Base-by-base conservation (phyloP, 2,329 filamentous ascomycete genomes). In the Hymenoscyphus fructigenus region DNA sequence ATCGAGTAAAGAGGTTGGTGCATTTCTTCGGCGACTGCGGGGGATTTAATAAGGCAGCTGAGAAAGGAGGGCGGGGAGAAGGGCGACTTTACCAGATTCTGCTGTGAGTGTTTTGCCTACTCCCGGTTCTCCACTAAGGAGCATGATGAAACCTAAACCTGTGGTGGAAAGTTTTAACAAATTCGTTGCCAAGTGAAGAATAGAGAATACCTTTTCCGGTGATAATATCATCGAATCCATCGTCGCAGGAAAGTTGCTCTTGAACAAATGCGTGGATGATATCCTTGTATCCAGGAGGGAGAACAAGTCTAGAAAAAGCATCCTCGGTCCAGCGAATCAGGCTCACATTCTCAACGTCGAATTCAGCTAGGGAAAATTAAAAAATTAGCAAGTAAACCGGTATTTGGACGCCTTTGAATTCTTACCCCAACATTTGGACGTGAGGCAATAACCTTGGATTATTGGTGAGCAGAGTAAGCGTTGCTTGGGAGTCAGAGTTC, bases 21-120 rank as follows among this genome's bases (percentile, higher is more conserved):
- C n/a, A 75, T 75, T 28, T 72, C 73, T 10, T 72, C 73, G 0
- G 76, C 75, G 12, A 78, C 67, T 68, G 34, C 20, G 15, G 14
- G 81, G 0, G 87, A 84, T 17, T 63, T 88, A 3, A 85, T 87
- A 1, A 85, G 53, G 66, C 83, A 12, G 0, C 17, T 34, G 10
- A 80, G 90, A 15, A 26, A 34, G 78, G 80, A 0, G 81, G 79
- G 83, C 26, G 26, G 2, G 58, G 10, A 5, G 34, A 20, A n/a
- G 9, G 36, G 64, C 2, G 17, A 36, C 20, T 58, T 23, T 61
- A 66, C 59, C 67, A 38, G 67, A 60, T 67, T 68, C 87, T 1
- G 81, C 81, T 17, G 69, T 75, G 15, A 67, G 61, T 17, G 69
- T 71, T 44, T 71, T 71, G 1, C 69, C 69, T 28, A 67, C 67